phyloP scores from a whole-genome alignment of 2,329 filamentous ascomycete species.

The Hymenoscyphus linearis region DNA sequence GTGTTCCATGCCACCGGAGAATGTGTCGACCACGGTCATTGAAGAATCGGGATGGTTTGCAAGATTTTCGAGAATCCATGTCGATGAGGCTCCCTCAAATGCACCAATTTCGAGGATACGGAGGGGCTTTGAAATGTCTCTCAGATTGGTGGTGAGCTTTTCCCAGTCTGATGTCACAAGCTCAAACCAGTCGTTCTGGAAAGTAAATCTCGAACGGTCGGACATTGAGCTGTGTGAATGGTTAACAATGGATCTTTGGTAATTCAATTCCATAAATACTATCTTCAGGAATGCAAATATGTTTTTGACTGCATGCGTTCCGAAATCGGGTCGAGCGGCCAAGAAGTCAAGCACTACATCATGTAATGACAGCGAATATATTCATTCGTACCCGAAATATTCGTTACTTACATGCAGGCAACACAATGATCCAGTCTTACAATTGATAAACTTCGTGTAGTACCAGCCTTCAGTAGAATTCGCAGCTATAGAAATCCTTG shows the following conservation, averaged over 20 bases:
- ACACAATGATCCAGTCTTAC: too few relatives aligned
- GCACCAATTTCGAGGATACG: neutral
- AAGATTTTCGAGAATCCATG: neutral
- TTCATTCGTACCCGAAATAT: neutral
- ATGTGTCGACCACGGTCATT: neutral
- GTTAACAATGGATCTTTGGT: too few relatives aligned
- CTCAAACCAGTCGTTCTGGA: neutral
- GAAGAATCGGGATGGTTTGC: neutral
- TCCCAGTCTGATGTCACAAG: neutral
- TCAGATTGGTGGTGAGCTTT: neutral
- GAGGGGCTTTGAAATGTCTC: neutral
- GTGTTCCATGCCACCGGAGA: neutral
- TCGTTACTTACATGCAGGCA: too few relatives aligned
- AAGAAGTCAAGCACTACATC: neutral
- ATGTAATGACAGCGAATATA: neutral
- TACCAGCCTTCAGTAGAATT: too few relatives aligned
- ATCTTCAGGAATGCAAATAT: neutral
- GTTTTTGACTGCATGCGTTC: neutral
- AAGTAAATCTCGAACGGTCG: neutral
- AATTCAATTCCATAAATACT: neutral
- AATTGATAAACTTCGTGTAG: too few relatives aligned
- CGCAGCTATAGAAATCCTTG: too few relatives aligned
- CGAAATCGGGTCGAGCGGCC: neutral
- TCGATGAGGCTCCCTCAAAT: neutral
- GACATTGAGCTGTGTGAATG: neutral